Base-by-base conservation (phyloP, 148 eudicot genomes). In the Agrostemma githago region DNA sequence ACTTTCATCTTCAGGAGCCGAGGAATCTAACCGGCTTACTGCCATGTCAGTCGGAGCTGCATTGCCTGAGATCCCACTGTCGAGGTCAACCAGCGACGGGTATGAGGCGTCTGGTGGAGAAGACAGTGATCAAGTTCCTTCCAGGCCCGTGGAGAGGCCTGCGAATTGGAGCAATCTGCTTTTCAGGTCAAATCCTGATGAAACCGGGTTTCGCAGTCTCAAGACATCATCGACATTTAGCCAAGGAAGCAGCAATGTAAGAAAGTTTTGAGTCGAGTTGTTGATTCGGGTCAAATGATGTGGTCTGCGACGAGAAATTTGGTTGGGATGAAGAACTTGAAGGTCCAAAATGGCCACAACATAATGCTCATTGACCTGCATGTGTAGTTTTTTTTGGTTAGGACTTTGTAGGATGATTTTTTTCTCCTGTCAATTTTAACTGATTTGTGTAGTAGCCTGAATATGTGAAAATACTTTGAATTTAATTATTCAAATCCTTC, bases 31-130 rank as follows among this genome's bases (percentile, higher is more conserved):
- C 74, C 82, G 84, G 66, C 85, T 88, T 26, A 79, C 83, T 39
- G 84, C 86, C 38, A 80, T 83, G 68, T 69, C 84, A 48, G 81
- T 73, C 34, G 76, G 82, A 66, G 75, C 81, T 17, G 77, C 72
- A 16, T 72, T 77, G 42, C 82, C 84, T 8, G 97, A 80, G 12
- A 57, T 83, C 20, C 88, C 89, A 2, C 70, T 87, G 53, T 90
- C 99, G 1, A 87, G 99, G 79, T 92, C 96, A 8, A 89, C 92
- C 38, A 95, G 99, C 72, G 99, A 90, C 54, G 99, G 99, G 53
- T 96, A 96, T 67, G 99, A 96, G 54, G 95, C 97, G 14, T 96
- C 99, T 14, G 99, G 99, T 43, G 99, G 99, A 37, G 99, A 96
- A 83, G 99, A 96, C 65, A 96, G 99, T 79, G 99, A 96, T 65